Evolutionary conservation across 225 moss, liverwort and hornwort species (phyloP), one percentile per base, ranked within the genome.

Genomic region (Climacium dendroides): DNA sequence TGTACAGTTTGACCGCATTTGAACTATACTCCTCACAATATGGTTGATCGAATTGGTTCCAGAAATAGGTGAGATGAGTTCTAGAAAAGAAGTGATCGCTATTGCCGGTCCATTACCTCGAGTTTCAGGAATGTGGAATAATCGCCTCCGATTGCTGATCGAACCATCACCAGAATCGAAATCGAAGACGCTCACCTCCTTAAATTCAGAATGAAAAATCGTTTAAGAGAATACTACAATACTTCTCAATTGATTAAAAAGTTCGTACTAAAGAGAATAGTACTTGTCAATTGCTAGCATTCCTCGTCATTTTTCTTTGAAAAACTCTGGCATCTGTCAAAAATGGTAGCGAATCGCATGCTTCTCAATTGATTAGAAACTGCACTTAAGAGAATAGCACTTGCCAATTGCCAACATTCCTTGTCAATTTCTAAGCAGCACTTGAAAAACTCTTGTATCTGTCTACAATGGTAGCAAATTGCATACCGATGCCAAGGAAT

Each of bases 131-230:
- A 93, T 75, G 81, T 89, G 78, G 78, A 88, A 86, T 74, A 88
- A 52, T 28, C 86, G 86, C 74, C 90, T 92, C 74, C 90, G 89
- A n/a, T 92, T 92, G 82, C 90, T 89, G 62, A 93, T 90, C 22
- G 88, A 72, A 32, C 93, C 92, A 61, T 92, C 90, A 39, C 17
- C 13, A 61, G 64, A 84, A 82, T 92, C 78, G 69, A 90, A 92
- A 79, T 93, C 92, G 66, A 92, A 89, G 63, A 93, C 86, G 84
- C 91, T 88, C 66, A 93, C 91, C 84, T 89, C 93, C 93, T 93
- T 78, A 15, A 10, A 37, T 48, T 71, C 34, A 52, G 39, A 63
- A 53, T 85, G 19, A 41, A 47, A 22, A 60, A 43, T 60, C 35
- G 5, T 29, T 62, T 59, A 23, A 35, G 17, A 58, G 35, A 47